These are phyloP conservation scores for Didymella keratinophila DNA, from an alignment of 2,329 filamentous ascomycete genomes.

Conservation along the genomic window DNA sequence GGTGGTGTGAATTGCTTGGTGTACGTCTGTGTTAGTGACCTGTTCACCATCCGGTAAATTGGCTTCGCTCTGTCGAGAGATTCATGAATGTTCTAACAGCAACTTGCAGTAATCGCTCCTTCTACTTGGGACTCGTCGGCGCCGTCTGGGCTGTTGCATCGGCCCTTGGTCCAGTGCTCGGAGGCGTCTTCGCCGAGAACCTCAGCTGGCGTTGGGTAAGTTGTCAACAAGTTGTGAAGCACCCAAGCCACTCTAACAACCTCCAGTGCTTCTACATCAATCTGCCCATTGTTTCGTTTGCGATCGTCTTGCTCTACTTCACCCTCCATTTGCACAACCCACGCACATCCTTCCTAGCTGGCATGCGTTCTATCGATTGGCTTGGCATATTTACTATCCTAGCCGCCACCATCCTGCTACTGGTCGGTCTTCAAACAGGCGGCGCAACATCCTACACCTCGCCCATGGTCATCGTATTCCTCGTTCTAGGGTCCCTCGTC, in stretches of 20 bases:
- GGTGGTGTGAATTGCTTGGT: slow-evolving; percentile 63
- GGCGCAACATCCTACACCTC: slow-evolving; percentile 58
- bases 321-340: slow-evolving; percentile 63
- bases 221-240: no score
- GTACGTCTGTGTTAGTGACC: slow-evolving; percentile 63
- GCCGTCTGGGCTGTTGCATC: slow-evolving; percentile 65
- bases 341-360: slow-evolving; percentile 55
- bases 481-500: slow-evolving; percentile 58
- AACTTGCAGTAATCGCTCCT: slow-evolving; percentile 44
- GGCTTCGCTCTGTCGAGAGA: background rate
- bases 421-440: slow-evolving; percentile 63
- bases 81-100: slow-evolving; percentile 29
- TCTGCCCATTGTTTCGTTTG: slow-evolving; percentile 58
- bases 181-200: slow-evolving; percentile 58
- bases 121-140: slow-evolving; percentile 62
- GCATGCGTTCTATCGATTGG: slow-evolving; percentile 63
- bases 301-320: slow-evolving; percentile 59
- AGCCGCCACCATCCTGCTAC: slow-evolving; percentile 57
- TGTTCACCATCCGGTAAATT: slow-evolving; percentile 55
- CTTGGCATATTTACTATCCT: slow-evolving; percentile 60
- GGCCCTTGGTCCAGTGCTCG: slow-evolving; percentile 61
- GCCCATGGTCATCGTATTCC: slow-evolving; percentile 60
- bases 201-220: slow-evolving; percentile 57
- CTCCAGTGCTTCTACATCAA: slow-evolving; percentile 53
- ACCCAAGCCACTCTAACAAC: no score